Percentiles rank a stretch among this genome's conserved stretches.
These are phyloP conservation scores for Penicillium canariense DNA, from an alignment of 495 filamentous ascomycete species.

Conservation along the genomic window DNA sequence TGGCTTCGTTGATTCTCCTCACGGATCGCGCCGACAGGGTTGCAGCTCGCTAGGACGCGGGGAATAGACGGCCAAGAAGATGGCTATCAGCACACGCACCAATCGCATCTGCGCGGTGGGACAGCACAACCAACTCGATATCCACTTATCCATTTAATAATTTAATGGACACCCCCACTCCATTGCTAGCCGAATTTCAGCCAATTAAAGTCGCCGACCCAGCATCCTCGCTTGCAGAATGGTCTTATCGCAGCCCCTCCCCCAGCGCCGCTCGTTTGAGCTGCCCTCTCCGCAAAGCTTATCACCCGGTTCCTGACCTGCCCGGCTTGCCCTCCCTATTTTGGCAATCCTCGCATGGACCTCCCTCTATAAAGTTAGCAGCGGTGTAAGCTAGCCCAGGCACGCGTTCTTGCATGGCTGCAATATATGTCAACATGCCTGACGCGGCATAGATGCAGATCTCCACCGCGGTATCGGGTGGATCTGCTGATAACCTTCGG, in stretches of 20 bases:
- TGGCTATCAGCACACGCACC: conserved; percentile 4
- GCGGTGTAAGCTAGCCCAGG: background rate
- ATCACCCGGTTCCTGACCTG: conserved; percentile 4
- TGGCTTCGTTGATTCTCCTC: conserved; percentile 9
- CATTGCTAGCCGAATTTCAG: background rate
- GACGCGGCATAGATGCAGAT: background rate
- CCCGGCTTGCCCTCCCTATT: conserved; percentile 19
- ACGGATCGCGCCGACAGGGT: conserved; percentile 20
- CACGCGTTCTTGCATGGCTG: background rate
- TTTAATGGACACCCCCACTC: too few species aligned
- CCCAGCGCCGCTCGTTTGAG: conserved; percentile 6
- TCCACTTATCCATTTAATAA: too few species aligned
- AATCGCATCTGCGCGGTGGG: conserved; percentile 5
- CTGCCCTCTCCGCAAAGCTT: conserved; percentile 11
- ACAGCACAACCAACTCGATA: background rate
- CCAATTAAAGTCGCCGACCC: background rate
- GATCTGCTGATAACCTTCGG: conserved; percentile 2
- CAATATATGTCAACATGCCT: background rate
- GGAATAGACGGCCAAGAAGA: conserved; percentile 1
- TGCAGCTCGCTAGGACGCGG: conserved; percentile 14
- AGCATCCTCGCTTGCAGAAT: background rate
- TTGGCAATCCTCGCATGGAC: conserved; percentile 23
- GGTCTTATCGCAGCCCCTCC: conserved; percentile 3
- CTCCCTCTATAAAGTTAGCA: conserved; percentile 14
- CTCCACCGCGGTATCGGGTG: background rate